phyloP scores from a whole-genome alignment of 2,329 filamentous ascomycete genomes.

The Colletotrichum sansevieriae region DNA sequence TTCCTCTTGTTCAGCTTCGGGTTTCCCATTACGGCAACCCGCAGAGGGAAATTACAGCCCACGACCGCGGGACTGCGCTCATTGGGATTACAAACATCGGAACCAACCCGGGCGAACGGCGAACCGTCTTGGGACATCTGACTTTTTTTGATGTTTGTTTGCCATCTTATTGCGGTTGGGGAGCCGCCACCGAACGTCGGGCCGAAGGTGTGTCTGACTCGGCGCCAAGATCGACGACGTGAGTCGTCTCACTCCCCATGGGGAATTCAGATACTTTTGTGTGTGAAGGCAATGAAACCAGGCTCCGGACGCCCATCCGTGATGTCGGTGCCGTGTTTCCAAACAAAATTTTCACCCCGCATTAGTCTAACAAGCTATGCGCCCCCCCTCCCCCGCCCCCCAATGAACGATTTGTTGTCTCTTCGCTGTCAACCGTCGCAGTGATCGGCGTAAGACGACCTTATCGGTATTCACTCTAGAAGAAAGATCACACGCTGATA shows the following conservation, averaged over 20 bases:
- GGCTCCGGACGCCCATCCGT: not conserved
- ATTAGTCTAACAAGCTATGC: no score
- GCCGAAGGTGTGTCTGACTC: slow-evolving; percentile 8
- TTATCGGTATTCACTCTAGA: not conserved
- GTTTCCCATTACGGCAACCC: slow-evolving; percentile 29
- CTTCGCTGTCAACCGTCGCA: no score
- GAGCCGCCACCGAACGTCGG: not conserved
- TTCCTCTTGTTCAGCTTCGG: slow-evolving; percentile 6
- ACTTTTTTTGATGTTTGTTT: not conserved
- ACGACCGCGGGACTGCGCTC: not conserved
- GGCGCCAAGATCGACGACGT: slow-evolving; percentile 8
- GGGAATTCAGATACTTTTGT: not conserved
- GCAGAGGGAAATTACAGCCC: slow-evolving; percentile 10
- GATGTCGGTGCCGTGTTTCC: no score
- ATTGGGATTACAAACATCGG: not conserved
- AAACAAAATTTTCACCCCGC: no score
- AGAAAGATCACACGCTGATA: no score
- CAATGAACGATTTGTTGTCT: no score
- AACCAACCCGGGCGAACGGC: slow-evolving; percentile 10
- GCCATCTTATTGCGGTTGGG: not conserved
- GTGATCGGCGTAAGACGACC: no score
- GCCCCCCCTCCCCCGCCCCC: no score
- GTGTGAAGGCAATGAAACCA: not conserved
- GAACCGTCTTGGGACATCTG: not conserved
- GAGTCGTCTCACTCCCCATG: slow-evolving; percentile 5